These are phyloP conservation scores for Neoascochyta sp. DNA, from an alignment of 2,329 filamentous ascomycete species.

Conservation along the genomic window DNA sequence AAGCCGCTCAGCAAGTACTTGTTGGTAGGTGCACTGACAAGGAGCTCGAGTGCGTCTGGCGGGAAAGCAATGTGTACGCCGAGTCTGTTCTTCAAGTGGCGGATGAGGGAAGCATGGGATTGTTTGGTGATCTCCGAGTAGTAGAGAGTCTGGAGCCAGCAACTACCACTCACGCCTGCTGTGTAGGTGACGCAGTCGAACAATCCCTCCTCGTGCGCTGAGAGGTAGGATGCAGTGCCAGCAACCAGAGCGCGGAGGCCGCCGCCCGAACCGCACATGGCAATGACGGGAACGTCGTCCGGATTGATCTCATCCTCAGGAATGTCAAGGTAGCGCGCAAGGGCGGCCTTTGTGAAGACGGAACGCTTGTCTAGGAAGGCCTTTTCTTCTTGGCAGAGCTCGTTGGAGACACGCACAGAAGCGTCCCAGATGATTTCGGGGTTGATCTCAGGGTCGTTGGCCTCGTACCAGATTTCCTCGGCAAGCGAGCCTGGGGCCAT, in stretches of 20 bases:
- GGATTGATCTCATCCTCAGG: slow-evolving; percentile 79
- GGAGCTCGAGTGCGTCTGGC: slow-evolving; percentile 71
- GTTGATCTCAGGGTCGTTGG: slow-evolving; percentile 76
- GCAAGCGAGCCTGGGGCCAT: slow-evolving; percentile 84
- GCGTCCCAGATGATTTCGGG: slow-evolving; percentile 85
- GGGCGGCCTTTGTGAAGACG: slow-evolving; percentile 63
- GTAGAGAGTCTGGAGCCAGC: slow-evolving; percentile 89
- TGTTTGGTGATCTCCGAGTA: slow-evolving; percentile 72
- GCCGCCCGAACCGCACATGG: slow-evolving; percentile 90
- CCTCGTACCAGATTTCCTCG: slow-evolving; percentile 89
- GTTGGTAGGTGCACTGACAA: slow-evolving; percentile 88
- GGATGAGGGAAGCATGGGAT: slow-evolving; percentile 65
- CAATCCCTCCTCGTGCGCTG: slow-evolving; percentile 77
- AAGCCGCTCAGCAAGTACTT: slow-evolving; percentile 84
- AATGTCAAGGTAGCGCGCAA: slow-evolving; percentile 79
- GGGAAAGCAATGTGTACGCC: slow-evolving; percentile 91
- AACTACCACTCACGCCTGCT: slow-evolving; percentile 90
- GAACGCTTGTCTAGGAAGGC: slow-evolving; percentile 68
- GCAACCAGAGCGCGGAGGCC: slow-evolving; percentile 87
- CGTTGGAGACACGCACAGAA: slow-evolving; percentile 72
- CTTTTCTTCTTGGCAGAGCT: slow-evolving; percentile 80
- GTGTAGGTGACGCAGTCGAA: slow-evolving; percentile 96
- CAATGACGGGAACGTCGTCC: slow-evolving; percentile 88
- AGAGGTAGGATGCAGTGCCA: slow-evolving; percentile 81
- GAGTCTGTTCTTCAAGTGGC: slow-evolving; percentile 82